Evolutionary conservation across 2,329 filamentous ascomycete species (phyloP), one percentile per base, ranked within the genome.

Genomic region (Boeremia exigua): DNA sequence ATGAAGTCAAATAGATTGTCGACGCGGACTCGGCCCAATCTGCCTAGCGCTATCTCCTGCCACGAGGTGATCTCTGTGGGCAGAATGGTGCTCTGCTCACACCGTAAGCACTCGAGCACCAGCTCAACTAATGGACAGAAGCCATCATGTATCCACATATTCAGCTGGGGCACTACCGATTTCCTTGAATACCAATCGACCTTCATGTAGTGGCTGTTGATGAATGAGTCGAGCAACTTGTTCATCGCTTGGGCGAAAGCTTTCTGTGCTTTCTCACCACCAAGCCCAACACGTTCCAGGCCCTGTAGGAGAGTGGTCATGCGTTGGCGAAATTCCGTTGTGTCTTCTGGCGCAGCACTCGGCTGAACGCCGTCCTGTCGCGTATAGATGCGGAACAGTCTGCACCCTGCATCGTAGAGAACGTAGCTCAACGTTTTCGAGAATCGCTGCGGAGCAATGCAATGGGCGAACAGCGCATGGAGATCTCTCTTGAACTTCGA

Each of bases 1-100:
- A 92, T 87, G 68, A 94, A 92, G 67, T 93, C 89, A 66, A 92
- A 94, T 9, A 95, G 79, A 67, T 92, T 87, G 7, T 83, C 80
- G 40, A 89, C 90, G 38, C 91, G 84, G 43, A 90, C 79, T 15
- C 84, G 82, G 2, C 89, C 90, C 14, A 94, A 81, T 39, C 88
- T 84, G 2, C 84, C 84, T 39, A 91, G 74, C 14, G 88, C 88
- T 65, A 89, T 87, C 36, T 89, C 85, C 68, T 88, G 88, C 84
- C 88, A 92, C 59, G 85, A 85, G 60, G 87, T 83, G 37, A 89
- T 79, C 56, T 91, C 71, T 12, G 63, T 61, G 9, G 67, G 56
- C 32, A 68, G 50, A 32, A 74, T 61, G 28, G 48, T 65, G 40
- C 62, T 69, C 32, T 70, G 62, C 32, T 70, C 59, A 50, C 68